Percentiles rank a stretch among this genome's conserved stretches.
phyloP scores from a whole-genome alignment of 2,329 filamentous ascomycete species.

The Fusarium vanettenii region DNA sequence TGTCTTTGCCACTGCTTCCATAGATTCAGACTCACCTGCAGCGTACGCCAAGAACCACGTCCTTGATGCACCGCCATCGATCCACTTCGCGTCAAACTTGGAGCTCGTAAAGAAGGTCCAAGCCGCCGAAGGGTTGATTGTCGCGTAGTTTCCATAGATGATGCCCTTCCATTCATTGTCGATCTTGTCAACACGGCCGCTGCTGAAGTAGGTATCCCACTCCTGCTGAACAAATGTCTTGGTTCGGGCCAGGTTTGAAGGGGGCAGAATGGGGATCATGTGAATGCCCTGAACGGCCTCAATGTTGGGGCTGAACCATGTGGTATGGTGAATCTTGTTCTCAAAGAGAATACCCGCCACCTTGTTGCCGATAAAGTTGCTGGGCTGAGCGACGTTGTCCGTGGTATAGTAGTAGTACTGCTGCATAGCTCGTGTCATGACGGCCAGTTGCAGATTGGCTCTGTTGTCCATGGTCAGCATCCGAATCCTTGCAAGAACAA shows the following conservation, averaged over 20 bases:
- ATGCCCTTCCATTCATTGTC: constrained; percentile 87
- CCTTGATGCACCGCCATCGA: constrained; percentile 85
- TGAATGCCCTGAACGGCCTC: constrained; percentile 84
- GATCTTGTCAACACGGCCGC: constrained; percentile 72
- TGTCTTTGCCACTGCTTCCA: neutral
- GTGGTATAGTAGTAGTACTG: constrained; percentile 85
- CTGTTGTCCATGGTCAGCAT: constrained; percentile 45
- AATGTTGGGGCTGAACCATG: constrained; percentile 82
- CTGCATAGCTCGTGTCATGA: constrained; percentile 79
- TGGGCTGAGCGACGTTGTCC: constrained; percentile 77
- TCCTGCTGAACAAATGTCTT: constrained; percentile 81
- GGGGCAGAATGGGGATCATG: constrained; percentile 81
- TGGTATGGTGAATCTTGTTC: constrained; percentile 94
- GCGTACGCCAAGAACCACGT: constrained; percentile 88
- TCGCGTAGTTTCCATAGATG: constrained; percentile 83
- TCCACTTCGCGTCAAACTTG: constrained; percentile 73
- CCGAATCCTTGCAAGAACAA: neutral
- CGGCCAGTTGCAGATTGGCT: constrained; percentile 84
- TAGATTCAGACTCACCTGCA: constrained; percentile 70
- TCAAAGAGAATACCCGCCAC: constrained; percentile 82
- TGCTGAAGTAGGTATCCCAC: constrained; percentile 82
- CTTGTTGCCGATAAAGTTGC: constrained; percentile 84
- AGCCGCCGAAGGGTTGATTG: constrained; percentile 75
- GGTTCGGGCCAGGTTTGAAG: constrained; percentile 74
- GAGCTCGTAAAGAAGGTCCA: constrained; percentile 80